Conservation (phyloP, 768 basidiomycete species). For the Termitomyces sp. region DNA sequence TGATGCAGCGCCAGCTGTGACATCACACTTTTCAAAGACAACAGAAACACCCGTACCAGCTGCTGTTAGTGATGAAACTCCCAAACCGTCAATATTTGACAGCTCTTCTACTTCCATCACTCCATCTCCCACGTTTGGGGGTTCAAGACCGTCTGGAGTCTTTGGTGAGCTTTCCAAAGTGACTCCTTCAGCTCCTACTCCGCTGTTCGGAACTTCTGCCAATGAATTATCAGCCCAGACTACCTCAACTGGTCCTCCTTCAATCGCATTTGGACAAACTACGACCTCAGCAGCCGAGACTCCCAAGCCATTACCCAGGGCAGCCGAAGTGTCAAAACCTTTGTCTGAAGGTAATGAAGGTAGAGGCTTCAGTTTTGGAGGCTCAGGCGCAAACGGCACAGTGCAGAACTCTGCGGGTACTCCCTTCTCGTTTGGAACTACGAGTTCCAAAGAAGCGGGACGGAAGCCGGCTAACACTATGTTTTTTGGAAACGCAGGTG, state of each 20-base stretch:
- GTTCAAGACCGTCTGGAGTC: neutral
- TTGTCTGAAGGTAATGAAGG: conserved; percentile 25
- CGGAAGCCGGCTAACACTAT: conserved; percentile 14
- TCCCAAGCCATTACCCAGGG: conserved; percentile 31
- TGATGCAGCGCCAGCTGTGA: neutral
- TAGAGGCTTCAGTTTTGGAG: neutral
- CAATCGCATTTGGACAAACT: conserved; percentile 22
- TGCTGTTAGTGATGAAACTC: neutral
- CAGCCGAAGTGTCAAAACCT: conserved; percentile 34
- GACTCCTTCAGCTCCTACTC: neutral
- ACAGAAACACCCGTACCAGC: neutral
- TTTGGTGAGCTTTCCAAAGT: conserved; percentile 1
- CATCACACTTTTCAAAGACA: conserved; percentile 3
- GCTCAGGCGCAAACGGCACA: neutral
- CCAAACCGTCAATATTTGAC: conserved; percentile 10
- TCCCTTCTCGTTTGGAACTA: conserved; percentile 5
- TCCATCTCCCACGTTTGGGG: neutral
- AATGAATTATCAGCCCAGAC: conserved; percentile 11
- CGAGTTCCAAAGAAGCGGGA: conserved; percentile 7
- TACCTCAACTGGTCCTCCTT: conserved; percentile 15
- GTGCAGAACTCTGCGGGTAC: conserved; percentile 1
- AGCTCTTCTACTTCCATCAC: conserved; percentile 11
- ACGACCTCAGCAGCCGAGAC: conserved; percentile 15
- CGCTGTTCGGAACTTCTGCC: neutral
- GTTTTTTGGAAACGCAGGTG: conserved; percentile 35